Evolutionary conservation across 2,329 filamentous ascomycete genomes (phyloP), one percentile per base, ranked within the genome.

Genomic region (Aspergillus novoparasiticus): DNA sequence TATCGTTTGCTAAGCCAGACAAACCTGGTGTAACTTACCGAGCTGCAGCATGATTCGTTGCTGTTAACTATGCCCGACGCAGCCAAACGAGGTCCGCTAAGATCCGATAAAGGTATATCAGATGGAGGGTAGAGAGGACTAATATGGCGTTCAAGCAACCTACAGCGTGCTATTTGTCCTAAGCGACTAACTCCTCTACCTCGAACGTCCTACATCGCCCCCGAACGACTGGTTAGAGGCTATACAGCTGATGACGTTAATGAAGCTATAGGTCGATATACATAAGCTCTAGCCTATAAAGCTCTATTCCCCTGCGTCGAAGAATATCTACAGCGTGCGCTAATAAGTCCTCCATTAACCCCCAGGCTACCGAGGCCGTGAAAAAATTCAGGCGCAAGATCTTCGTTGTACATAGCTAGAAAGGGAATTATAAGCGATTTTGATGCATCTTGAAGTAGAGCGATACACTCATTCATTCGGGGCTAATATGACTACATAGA

Each of bases 91-190:
- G 39, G 2, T n/a, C 16, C n/a, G 6, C 16, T n/a, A 6, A 10
- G 6, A 41, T 19, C 6, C 3, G 8, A 2, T n/a, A 3, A n/a
- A 16, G 1, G 6, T 1, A 41, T 41, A 41, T 2, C 6, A 8
- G 6, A 6, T 3, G 19, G 14, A 5, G 1, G 39, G 6, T 16
- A 41, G 16, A 6, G 0, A 6, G 2, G 3, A 8, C 1, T 39
- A 19, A 3, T 19, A 2, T 3, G 1, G 16, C 16, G 2, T 39
- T 4, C 0, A 39, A 39, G 16, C 2, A 39, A 3, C 0, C 19
- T 39, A 19, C 14, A 4, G 12, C 2, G 36, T 19, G 6, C 2
- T 16, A 39, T 19, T 39, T 0, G 14, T 19, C 6, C 6, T 16
- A 39, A 6, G 36, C 2, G 16, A 39, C 16, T 9, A 39, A 19